phyloP scores from a whole-genome alignment of 2,329 filamentous ascomycete genomes.

The Incumbomyces delicatus region DNA sequence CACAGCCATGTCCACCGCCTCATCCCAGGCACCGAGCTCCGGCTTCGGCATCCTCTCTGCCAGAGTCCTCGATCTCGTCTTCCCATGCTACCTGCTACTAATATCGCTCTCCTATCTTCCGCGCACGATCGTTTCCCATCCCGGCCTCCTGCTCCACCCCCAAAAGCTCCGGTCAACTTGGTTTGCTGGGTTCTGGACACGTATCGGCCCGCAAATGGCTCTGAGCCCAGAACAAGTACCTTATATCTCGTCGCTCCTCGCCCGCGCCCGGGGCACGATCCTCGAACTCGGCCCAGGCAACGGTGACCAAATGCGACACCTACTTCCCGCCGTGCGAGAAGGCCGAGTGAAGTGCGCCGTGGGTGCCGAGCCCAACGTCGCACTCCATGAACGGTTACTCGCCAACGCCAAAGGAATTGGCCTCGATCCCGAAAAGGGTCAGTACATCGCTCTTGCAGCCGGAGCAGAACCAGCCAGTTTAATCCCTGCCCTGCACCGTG shows the following conservation, averaged over 20 bases:
- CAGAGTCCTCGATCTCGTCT: neutral
- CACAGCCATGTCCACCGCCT: conserved; percentile 1
- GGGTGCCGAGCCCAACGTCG: conserved; percentile 34
- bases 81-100: conserved; percentile 7
- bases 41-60: conserved; percentile 1
- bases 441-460: conserved; percentile 30
- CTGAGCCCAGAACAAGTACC: conserved; percentile 11
- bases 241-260: conserved; percentile 21
- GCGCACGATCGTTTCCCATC: neutral
- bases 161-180: conserved; percentile 14
- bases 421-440: conserved; percentile 22
- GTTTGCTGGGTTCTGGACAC: conserved; percentile 16
- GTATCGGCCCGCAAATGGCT: conserved; percentile 17
- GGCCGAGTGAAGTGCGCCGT: conserved; percentile 27
- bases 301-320: conserved; percentile 36
- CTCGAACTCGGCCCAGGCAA: conserved; percentile 38
- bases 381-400: conserved; percentile 25
- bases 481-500: conserved; percentile 36
- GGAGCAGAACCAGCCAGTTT: conserved; percentile 36
- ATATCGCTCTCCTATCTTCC: conserved; percentile 9
- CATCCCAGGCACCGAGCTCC: neutral
- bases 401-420: conserved; percentile 23
- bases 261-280: conserved; percentile 26
- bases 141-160: conserved; percentile 8
- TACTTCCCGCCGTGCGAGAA: conserved; percentile 17